A percentile compares a stretch with the other conserved stretches of the same genome.
Evolutionary conservation across 805 yeast species (phyloP).

Genomic region (Ogataea thermomethanolica): DNA sequence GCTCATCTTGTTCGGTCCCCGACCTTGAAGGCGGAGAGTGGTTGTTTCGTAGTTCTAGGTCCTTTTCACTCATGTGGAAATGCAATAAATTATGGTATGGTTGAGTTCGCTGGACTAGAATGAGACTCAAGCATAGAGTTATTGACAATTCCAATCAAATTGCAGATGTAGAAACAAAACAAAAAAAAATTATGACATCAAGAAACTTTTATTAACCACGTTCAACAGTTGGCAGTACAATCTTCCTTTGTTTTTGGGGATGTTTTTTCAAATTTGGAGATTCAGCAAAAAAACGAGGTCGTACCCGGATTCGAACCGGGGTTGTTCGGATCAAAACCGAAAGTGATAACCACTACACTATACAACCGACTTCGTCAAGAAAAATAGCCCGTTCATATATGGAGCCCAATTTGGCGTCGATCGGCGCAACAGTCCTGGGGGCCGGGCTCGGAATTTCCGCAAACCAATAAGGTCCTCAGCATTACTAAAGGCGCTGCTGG

Average conservation of each 20-base stretch:
- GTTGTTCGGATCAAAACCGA: constrained; percentile 79
- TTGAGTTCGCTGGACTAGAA: neutral
- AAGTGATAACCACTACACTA: constrained; percentile 81
- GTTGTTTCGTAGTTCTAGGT: constrained; percentile 1
- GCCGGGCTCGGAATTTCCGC: constrained; percentile 11
- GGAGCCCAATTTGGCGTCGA: neutral
- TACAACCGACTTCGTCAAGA: constrained; percentile 34
- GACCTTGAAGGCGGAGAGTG: neutral
- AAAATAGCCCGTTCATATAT: constrained; percentile 60
- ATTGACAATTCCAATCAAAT: neutral
- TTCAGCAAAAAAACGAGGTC: constrained; percentile 43
- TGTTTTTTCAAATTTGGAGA: too few species aligned
- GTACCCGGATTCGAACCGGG: constrained; percentile 86
- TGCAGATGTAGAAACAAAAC: constrained; percentile 2
- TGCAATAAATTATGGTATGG: neutral
- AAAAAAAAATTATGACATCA: constrained; percentile 6
- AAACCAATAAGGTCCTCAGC: constrained; percentile 3
- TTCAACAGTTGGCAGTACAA: neutral
- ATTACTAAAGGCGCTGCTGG: constrained; percentile 1
- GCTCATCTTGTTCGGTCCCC: neutral
- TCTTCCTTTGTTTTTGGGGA: constrained; percentile 28
- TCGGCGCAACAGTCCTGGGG: constrained; percentile 9
- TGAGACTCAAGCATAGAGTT: constrained; percentile 7
- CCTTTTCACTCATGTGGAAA: constrained; percentile 3
- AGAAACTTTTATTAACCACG: constrained; percentile 4